Evolutionary conservation across 1,284 basidiomycete species (phyloP).

Genomic region (Moesziomyces sp.): DNA sequence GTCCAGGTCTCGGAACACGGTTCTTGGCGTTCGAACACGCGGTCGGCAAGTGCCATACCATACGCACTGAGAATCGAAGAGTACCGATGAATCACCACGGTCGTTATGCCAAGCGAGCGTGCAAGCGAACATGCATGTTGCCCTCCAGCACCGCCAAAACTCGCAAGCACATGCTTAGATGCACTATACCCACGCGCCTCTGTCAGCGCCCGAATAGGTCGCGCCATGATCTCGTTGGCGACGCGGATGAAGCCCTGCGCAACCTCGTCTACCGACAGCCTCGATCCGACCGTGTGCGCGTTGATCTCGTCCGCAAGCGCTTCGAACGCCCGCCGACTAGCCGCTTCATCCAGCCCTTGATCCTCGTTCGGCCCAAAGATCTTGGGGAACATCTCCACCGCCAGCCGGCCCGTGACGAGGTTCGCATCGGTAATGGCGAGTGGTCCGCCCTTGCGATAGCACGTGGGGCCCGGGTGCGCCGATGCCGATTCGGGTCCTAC

Average conservation of each 20-base stretch:
- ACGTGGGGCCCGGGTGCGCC: conserved; percentile 65
- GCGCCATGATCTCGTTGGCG: conserved; percentile 75
- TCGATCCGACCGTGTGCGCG: conserved; percentile 70
- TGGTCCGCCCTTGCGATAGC: conserved; percentile 66
- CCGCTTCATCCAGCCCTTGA: conserved; percentile 78
- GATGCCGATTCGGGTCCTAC: conserved; percentile 65
- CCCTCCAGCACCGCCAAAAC: conserved; percentile 90
- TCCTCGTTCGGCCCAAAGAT: conserved; percentile 88
- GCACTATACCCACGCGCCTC: conserved; percentile 89
- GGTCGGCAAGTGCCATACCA: conserved; percentile 87
- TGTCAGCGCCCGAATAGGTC: conserved; percentile 89
- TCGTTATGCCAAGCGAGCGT: conserved; percentile 81
- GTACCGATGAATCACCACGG: conserved; percentile 85
- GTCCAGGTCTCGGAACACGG: conserved; percentile 79
- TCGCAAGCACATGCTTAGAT: conserved; percentile 85
- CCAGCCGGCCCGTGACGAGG: conserved; percentile 63
- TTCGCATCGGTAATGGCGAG: conserved; percentile 67
- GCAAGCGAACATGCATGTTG: conserved; percentile 91
- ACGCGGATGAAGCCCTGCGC: conserved; percentile 76
- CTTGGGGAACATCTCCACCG: conserved; percentile 75
- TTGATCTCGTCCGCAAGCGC: conserved; percentile 78
- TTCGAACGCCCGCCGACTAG: conserved; percentile 75
- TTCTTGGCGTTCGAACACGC: conserved; percentile 79
- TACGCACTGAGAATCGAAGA: conserved; percentile 89
- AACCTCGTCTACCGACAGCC: conserved; percentile 82